Evolutionary conservation across 2,329 filamentous ascomycete species (phyloP).

Genomic region (Sodiomyces alkalinus): DNA sequence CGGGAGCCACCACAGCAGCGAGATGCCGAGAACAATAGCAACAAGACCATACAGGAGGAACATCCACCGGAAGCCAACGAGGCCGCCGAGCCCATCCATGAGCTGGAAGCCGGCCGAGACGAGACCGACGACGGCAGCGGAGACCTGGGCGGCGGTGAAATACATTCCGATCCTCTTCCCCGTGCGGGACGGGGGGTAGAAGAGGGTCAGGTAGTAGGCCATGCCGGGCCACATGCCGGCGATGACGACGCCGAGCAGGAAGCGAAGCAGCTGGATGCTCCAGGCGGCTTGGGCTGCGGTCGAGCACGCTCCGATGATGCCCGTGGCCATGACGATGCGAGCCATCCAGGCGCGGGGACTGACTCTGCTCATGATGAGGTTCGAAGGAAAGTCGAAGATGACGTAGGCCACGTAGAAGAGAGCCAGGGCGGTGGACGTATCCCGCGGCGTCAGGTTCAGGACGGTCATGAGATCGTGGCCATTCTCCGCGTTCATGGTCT

Average conservation of each 20-base stretch:
- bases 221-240: constrained; percentile 94
- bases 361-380: constrained; percentile 73
- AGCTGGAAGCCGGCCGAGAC: constrained; percentile 85
- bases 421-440: constrained; percentile 71
- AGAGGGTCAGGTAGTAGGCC: constrained; percentile 82
- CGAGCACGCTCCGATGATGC: constrained; percentile 71
- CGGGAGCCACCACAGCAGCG: constrained; percentile 78
- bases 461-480: constrained; percentile 62
- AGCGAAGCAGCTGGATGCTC: constrained; percentile 77
- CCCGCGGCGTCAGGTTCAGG: constrained; percentile 53
- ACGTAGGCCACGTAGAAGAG: constrained; percentile 91
- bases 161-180: constrained; percentile 83
- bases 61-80: constrained; percentile 86
- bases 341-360: constrained; percentile 87
- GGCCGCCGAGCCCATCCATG: constrained; percentile 64
- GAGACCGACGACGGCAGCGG: constrained; percentile 74
- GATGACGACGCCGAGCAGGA: constrained; percentile 74
- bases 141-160: constrained; percentile 79
- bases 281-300: constrained; percentile 68
- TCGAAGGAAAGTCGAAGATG: constrained; percentile 76
- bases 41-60: constrained; percentile 75
- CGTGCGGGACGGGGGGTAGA: constrained; percentile 76
- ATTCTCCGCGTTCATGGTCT: constrained; percentile 69
- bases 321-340: constrained; percentile 76
- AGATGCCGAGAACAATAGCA: constrained; percentile 54